These are phyloP conservation scores for Lobosporangium transversale DNA, from an alignment of 192 early-diverging fungal genomes.

Conservation along the genomic window DNA sequence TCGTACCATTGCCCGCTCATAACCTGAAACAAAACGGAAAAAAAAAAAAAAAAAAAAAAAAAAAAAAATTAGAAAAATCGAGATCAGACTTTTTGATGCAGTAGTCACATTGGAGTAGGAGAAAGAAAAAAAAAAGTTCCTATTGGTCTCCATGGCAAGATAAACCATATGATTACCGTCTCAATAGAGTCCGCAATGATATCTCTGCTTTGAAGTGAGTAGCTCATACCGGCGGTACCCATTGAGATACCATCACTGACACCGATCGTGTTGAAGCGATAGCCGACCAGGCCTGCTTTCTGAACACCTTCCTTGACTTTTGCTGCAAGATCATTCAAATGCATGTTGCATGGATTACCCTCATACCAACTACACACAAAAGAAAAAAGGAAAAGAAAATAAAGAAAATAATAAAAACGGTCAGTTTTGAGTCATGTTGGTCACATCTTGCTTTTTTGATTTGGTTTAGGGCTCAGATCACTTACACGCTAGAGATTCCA, in stretches of 20 bases:
- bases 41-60: too few species aligned
- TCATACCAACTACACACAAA: constrained; percentile 91
- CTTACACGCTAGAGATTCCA: constrained; percentile 94
- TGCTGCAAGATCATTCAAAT: constrained; percentile 86
- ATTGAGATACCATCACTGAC: constrained; percentile 98
- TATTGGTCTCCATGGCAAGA: not conserved
- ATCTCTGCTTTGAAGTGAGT: constrained; percentile 96
- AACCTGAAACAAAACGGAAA: too few species aligned
- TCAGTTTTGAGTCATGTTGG: constrained; percentile 34
- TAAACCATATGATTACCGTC: constrained; percentile 68
- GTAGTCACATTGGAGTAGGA: constrained; percentile 15
- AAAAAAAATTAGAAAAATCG: not conserved
- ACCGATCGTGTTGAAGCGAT: constrained; percentile 98
- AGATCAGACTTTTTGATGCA: not conserved
- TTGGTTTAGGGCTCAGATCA: not conserved
- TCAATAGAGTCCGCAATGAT: constrained; percentile 99
- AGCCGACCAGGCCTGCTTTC: constrained; percentile 89
- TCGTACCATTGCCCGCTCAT: constrained; percentile 99
- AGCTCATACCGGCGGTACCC: constrained; percentile 97
- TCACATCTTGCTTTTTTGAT: constrained; percentile 14
- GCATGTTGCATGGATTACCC: constrained; percentile 99
- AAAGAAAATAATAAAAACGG: constrained; percentile 3
- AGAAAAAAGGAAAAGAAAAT: not conserved
- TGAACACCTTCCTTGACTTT: constrained; percentile 95
- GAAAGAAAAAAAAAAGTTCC: not conserved